Evolutionary conservation across 495 filamentous ascomycete species (phyloP).

Genomic region (Aspergillus nanangensis): DNA sequence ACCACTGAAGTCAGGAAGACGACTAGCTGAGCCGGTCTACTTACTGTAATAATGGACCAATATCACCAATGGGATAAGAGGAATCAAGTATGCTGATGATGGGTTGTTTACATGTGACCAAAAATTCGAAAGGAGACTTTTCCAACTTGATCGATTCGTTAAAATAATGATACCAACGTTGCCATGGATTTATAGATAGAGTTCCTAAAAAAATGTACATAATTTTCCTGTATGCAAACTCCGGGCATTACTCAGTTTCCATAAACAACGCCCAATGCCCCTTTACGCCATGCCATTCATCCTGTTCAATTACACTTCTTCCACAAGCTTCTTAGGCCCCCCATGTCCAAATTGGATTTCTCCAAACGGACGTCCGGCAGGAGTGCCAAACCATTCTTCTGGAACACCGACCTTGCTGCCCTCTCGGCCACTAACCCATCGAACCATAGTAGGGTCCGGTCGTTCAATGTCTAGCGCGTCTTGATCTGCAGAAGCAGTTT

Average conservation of each 20-base stretch:
- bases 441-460: conserved; percentile 64
- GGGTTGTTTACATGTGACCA: too few species aligned
- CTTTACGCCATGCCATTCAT: conserved; percentile 7
- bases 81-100: too few species aligned
- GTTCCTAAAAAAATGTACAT: not conserved
- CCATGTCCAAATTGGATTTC: conserved; percentile 1
- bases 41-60: too few species aligned
- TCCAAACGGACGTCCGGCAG: conserved; percentile 61
- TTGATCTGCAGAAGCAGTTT: conserved; percentile 48
- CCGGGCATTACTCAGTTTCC: not conserved
- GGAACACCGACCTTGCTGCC: conserved; percentile 72
- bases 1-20: too few species aligned
- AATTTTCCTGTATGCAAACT: conserved; percentile 4
- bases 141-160: too few species aligned
- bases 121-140: not conserved
- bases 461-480: conserved; percentile 51
- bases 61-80: too few species aligned
- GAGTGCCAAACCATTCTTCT: conserved; percentile 71
- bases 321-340: conserved; percentile 37
- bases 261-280: conserved; percentile 25
- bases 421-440: conserved; percentile 71
- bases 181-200: not conserved
- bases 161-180: not conserved
- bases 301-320: conserved; percentile 33
- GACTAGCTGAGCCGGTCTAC: too few species aligned